These are phyloP conservation scores for Allantophomopsis cytisporea DNA, from an alignment of 2,329 filamentous ascomycete genomes.

Conservation along the genomic window DNA sequence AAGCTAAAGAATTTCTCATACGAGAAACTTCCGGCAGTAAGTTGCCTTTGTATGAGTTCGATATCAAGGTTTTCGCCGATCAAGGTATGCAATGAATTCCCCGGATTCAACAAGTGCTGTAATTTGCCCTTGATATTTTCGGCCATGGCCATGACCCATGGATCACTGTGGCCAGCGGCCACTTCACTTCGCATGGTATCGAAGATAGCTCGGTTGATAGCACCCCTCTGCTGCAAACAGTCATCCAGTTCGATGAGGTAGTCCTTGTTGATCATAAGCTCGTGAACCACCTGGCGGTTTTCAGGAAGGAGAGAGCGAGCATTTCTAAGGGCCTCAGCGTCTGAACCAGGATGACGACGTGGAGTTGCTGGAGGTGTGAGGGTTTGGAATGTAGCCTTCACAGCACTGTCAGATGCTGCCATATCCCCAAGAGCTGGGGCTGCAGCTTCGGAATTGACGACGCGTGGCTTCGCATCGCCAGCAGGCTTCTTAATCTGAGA, in stretches of 20 bases:
- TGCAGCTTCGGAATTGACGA: conserved; percentile 30
- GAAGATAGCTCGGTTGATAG: conserved; percentile 41
- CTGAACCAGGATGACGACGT: conserved; percentile 6
- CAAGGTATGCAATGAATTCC: conserved; percentile 59
- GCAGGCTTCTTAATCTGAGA: conserved; percentile 50
- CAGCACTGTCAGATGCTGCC: conserved; percentile 23
- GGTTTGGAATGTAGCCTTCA: conserved; percentile 29
- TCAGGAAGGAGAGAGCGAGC: conserved; percentile 44
- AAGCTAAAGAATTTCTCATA: conserved; percentile 71
- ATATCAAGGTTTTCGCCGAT: conserved; percentile 66
- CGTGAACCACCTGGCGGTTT: conserved; percentile 65
- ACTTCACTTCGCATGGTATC: conserved; percentile 47
- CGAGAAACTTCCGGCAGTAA: conserved; percentile 59
- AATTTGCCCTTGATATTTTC: conserved; percentile 60
- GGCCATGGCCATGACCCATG: conserved; percentile 58
- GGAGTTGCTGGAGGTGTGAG: conserved; percentile 38
- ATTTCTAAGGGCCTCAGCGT: conserved; percentile 15
- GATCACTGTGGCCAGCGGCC: conserved; percentile 48
- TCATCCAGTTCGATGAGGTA: conserved; percentile 56
- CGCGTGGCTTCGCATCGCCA: conserved; percentile 58
- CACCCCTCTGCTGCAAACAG: conserved; percentile 45
- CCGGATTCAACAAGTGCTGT: conserved; percentile 54
- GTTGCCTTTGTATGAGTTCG: conserved; percentile 56
- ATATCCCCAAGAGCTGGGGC: conserved; percentile 26
- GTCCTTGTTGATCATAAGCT: conserved; percentile 67